Base-by-base conservation (phyloP, 768 basidiomycete genomes). In the Pleurotus citrinopileatus region DNA sequence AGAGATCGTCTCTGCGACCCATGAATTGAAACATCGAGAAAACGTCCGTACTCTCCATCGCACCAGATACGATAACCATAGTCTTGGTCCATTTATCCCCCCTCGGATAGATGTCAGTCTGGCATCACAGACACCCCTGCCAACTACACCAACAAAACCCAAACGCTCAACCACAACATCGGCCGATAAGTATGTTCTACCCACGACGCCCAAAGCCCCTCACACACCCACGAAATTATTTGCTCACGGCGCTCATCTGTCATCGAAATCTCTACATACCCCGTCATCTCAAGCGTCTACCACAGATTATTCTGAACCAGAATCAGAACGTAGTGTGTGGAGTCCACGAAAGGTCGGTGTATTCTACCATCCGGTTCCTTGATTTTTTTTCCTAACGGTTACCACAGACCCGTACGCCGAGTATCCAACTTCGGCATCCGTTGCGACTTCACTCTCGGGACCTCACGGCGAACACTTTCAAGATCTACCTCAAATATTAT, bases 401-500 rank as follows among this genome's bases (percentile, higher is more conserved):
- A 10, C 19, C 17, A 73, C 3, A 83, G 34, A 51, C 19, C 20
- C 20, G 28, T 25, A 26, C 15, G 25, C n/a, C 48, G 3, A 36
- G 4, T 34, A 36, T 51, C 19, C 34, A 51, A 62, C 71, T 91
- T 42, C 85, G 87, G 42, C 89, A 91, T 65, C 90, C 89, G 1
- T 83, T 84, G 0, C 78, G 85, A 36, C 69, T 91, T 23, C 85
- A 78, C 53, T 78, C 82, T 0, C 73, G 74, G 17, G 86, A 91
- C 53, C 79, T 92, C 23, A 91, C 82, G 2, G 78, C 73, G 2
- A 86, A 86, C 56, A 86, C 83, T 0, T 89, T 92, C 64, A 78
- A 86, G 9, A 78, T 89, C 34, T 90, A 92, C 60, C 59, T 92
- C 56, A 89, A 88, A 59, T 85, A 91, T 59, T 91, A 83, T 66